Percentiles rank a stretch among this genome's conserved stretches.
Evolutionary conservation across 2,329 filamentous ascomycete genomes (phyloP).

Genomic region (Biscogniauxia sp.): DNA sequence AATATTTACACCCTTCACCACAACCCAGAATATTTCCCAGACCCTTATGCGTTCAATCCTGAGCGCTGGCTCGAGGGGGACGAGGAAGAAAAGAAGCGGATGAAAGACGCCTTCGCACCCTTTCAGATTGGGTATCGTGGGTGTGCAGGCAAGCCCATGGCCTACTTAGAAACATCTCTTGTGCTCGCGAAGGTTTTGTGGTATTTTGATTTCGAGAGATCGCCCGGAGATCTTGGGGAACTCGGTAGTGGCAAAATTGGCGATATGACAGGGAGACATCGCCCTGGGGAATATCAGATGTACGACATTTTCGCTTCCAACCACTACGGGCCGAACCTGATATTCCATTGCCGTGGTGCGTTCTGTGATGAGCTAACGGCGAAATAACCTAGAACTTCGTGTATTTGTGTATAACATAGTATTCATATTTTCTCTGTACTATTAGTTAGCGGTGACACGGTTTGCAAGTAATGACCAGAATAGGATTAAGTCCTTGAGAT

Average conservation of each 20-base stretch:
- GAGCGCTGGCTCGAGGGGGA: slow-evolving; percentile 17
- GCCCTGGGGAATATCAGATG: slow-evolving; percentile 15
- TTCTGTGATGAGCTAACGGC: not conserved
- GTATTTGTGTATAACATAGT: not conserved
- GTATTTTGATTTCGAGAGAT: slow-evolving; percentile 18
- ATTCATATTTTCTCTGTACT: not conserved
- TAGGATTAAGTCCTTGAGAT: not conserved
- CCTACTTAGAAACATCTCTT: slow-evolving; percentile 18
- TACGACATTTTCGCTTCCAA: slow-evolving; percentile 16
- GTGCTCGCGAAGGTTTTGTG: slow-evolving; percentile 15
- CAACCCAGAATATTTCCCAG: slow-evolving; percentile 18
- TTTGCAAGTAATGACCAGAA: not conserved
- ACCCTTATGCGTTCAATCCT: slow-evolving; percentile 15
- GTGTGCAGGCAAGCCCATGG: slow-evolving; percentile 18
- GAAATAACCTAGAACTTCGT: not conserved
- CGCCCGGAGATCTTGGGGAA: slow-evolving; percentile 12
- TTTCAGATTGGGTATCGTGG: slow-evolving; percentile 17
- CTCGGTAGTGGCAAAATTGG: slow-evolving; percentile 13
- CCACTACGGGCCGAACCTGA: slow-evolving; percentile 14
- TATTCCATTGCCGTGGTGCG: slow-evolving; percentile 11
- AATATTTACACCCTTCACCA: slow-evolving; percentile 17
- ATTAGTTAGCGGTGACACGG: not conserved
- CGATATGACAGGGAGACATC: slow-evolving; percentile 8
- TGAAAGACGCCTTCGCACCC: slow-evolving; percentile 13
- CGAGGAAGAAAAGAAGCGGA: slow-evolving; percentile 6